Evolutionary conservation across 495 filamentous ascomycete species (phyloP), one percentile per base, ranked within the genome.

Genomic region (Paragyromitra xinjiangensis): DNA sequence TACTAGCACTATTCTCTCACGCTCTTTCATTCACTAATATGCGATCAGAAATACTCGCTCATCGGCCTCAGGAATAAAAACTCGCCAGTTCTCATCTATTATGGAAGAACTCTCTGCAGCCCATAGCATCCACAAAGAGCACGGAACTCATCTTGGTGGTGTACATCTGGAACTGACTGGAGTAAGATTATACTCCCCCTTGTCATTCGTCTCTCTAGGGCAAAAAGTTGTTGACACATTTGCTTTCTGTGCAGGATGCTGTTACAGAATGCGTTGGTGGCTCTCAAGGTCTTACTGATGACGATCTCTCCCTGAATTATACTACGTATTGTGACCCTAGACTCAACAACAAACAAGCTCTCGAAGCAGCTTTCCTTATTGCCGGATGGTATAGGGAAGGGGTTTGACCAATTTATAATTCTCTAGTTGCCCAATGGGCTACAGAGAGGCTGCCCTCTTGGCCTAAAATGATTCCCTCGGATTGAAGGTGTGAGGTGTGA

Each of bases 181-280:
- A 12, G 75, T 79, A 78, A 78, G 65, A 51, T 45, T 55, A 51
- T 63, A 65, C 12, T 45, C 14, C 8, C 29, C 34, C 44, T 39
- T n/a, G 22, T 22, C 2, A 63, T 42, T 2, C 40, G 16, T 29
- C 11, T n/a, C 22, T 19, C 4, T 0, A 11, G 22, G 29, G 0
- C 26, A 12, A 6, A 39, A n/a, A 11, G n/a, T 61, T 53, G 5
- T 24, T 64, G 34, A 73, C 19, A 24, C 37, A 44, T 12, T 24
- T n/a, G 3, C 48, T 34, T n/a, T 7, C 3, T 48, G 24, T 45
- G 44, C 62, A 78, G 75, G 95, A 99, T 74, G 92, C 94, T 37
- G 95, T 99, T 19, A 99, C 95, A 4, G 95, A 99, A 86, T 99
- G 95, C 82, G 88, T 95, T 0, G 95, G 96, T 70, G 95, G 96